A percentile compares a stretch with the other conserved stretches of the same genome.
Evolutionary conservation across 2,329 filamentous ascomycete species (phyloP).

Genomic region (Penicillium paneum): DNA sequence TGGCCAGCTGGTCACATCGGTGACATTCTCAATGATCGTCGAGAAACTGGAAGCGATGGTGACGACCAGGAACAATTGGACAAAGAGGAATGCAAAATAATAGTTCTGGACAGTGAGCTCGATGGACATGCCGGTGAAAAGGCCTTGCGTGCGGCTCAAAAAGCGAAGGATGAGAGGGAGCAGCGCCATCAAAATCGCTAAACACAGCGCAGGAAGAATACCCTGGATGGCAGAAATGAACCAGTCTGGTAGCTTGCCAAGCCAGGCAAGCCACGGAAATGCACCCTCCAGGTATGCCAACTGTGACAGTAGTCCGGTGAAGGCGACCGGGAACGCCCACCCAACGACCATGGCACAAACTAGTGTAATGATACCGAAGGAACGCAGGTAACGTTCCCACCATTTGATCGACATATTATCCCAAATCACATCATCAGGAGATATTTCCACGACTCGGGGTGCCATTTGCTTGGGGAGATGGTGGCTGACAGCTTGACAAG

Average conservation of each 20-base stretch:
- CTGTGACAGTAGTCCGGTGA: constrained; percentile 79
- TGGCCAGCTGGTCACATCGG: constrained; percentile 67
- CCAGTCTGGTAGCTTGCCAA: constrained; percentile 59
- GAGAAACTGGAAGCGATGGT: constrained; percentile 76
- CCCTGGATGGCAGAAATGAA: constrained; percentile 72
- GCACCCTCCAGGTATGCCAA: constrained; percentile 65
- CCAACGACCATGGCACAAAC: constrained; percentile 76
- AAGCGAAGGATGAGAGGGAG: constrained; percentile 75
- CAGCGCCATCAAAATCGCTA: constrained; percentile 74
- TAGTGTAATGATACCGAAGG: constrained; percentile 60
- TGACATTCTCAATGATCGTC: constrained; percentile 61
- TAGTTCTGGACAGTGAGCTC: constrained; percentile 84
- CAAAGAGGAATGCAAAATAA: constrained; percentile 91
- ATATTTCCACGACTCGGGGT: constrained; percentile 87
- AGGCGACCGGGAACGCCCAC: constrained; percentile 87
- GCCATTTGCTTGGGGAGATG: constrained; percentile 93
- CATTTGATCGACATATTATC: constrained; percentile 94
- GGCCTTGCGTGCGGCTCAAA: constrained; percentile 70
- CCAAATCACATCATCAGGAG: constrained; percentile 90
- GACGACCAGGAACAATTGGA: constrained; percentile 91
- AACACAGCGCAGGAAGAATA: constrained; percentile 75
- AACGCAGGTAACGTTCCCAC: constrained; percentile 84
- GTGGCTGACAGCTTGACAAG: constrained; percentile 85
- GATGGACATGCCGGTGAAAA: constrained; percentile 75
- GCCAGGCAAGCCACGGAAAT: constrained; percentile 67